A percentile compares a stretch with the other conserved stretches of the same genome.
These are phyloP conservation scores for Wickerhamiella galacta DNA, from an alignment of 805 yeast species.

Conservation along the genomic window DNA sequence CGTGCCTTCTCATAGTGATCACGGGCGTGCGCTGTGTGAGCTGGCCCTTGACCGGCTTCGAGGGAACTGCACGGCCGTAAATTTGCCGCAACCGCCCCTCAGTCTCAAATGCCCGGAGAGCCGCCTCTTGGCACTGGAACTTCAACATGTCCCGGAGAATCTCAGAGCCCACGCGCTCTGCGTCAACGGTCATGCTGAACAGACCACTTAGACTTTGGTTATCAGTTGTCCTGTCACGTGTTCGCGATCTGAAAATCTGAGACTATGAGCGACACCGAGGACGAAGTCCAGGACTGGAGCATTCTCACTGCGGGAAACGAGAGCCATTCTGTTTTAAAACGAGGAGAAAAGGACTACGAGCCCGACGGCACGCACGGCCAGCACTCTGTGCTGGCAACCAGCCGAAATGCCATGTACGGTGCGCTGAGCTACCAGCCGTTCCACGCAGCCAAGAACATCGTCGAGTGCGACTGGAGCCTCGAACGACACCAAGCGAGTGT, in stretches of 20 bases:
- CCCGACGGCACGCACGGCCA: conserved; percentile 60
- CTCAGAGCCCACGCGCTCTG: conserved; percentile 1
- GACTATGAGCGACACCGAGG: conserved; percentile 18
- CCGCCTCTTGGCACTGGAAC: conserved; percentile 21
- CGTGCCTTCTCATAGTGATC: conserved; percentile 20
- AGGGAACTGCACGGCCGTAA: conserved; percentile 17
- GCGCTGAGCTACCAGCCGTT: conserved; percentile 32
- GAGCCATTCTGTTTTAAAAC: conserved; percentile 22
- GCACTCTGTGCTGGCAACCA: conserved; percentile 28
- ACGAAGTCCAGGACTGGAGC: conserved; percentile 28
- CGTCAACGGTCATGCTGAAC: neutral
- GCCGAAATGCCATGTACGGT: conserved; percentile 54
- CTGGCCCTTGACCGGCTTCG: conserved; percentile 11
- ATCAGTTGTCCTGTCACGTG: too few species aligned
- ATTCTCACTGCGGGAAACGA: conserved; percentile 12
- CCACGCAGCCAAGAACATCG: conserved; percentile 29
- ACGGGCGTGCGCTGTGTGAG: conserved; percentile 14
- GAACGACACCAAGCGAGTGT: conserved; percentile 24
- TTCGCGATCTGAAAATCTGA: too few species aligned
- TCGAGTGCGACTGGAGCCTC: conserved; percentile 34
- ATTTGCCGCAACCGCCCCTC: conserved; percentile 20
- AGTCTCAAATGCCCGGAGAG: conserved; percentile 19
- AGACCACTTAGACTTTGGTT: too few species aligned
- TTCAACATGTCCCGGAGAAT: conserved; percentile 18
- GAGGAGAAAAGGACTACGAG: conserved; percentile 76